phyloP scores from a whole-genome alignment of 192 early-diverging fungal genomes.

The Phlyctochytrium arcticum region DNA sequence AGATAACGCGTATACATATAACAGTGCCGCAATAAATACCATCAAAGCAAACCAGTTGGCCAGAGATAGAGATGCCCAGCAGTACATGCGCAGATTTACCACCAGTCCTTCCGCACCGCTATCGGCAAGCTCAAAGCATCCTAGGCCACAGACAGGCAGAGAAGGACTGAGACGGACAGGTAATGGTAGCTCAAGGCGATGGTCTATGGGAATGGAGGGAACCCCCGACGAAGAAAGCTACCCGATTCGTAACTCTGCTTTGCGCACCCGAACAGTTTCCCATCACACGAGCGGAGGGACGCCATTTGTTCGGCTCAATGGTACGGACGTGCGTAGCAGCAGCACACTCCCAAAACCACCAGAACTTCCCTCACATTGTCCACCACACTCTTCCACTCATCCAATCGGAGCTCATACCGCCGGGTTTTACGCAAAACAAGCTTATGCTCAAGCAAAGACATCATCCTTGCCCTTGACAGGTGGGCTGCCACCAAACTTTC shows the following conservation, averaged over 20 bases:
- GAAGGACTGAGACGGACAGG: too few relatives aligned
- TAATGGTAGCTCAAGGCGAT: background rate
- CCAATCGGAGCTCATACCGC: conserved; percentile 41
- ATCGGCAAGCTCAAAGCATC: conserved; percentile 11
- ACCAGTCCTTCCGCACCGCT: conserved; percentile 8
- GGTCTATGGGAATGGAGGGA: background rate
- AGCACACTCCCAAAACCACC: background rate
- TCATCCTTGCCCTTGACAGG: conserved; percentile 4
- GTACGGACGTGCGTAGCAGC: background rate
- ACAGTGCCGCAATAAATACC: conserved; percentile 24
- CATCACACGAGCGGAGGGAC: too few relatives aligned
- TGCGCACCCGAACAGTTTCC: too few relatives aligned
- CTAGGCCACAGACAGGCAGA: too few relatives aligned
- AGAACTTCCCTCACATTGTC: conserved; percentile 5
- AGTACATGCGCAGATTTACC: conserved; percentile 25
- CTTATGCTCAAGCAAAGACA: conserved; percentile 12
- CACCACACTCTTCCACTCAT: conserved; percentile 4
- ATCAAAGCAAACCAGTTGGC: conserved; percentile 23
- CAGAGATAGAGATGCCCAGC: conserved; percentile 22
- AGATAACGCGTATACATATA: background rate
- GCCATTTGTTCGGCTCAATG: background rate
- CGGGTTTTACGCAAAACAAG: conserved; percentile 42
- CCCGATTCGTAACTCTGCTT: too few relatives aligned
- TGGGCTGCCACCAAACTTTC: too few relatives aligned
- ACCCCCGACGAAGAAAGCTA: too few relatives aligned